Base-by-base conservation (phyloP, 2,329 filamentous ascomycete genomes). In the Sarocladium brachiariae region DNA sequence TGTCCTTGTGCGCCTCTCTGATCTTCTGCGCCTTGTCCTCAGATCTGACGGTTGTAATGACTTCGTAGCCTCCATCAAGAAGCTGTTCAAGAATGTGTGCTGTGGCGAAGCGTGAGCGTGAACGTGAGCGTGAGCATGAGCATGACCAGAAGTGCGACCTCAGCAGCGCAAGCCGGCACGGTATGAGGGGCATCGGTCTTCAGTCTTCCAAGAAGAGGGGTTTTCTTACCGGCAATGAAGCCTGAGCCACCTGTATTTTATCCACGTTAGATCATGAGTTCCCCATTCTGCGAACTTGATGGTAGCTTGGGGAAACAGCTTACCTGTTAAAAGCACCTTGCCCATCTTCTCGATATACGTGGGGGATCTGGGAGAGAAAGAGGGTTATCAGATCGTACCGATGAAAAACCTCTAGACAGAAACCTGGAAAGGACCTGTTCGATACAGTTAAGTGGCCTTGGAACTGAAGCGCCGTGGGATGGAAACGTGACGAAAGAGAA, bases 31-130 rank as follows among this genome's bases (percentile, higher is more conserved):
- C 77, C 60, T 81, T 81, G 43, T 71, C 68, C 54, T 79, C 70
- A 41, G 70, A 72, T 41, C 78, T 74, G 50, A 81, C 77, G 1
- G 78, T 81, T 33, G 77, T 80, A 53, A 80, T 67, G 41, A 81
- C 76, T 19, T 67, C 64, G 63, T 80, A 70, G 51, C 73, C 72
- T 54, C 69, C 63, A 55, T 70, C 61, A 46, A 81, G 68, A 23
- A 81, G 75, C 54, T 75, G 70, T 48, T 80, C 71, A 37, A 81
- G 70, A 53, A 77, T 71, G 60, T 81, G 78, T 49, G 76, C 76
- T 77, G 52, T 8, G 45, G 8, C 7, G 7, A 30, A 7, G 27
- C 27, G 27, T 13, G 27, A 7, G 27, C 27, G 27, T 30, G 7
- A 30, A 30, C 13, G 13, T 7, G n/a, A 11, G 2, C 7, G 33